These are phyloP conservation scores for Mucor racemosus DNA, from an alignment of 371 early-diverging fungal species.

Conservation along the genomic window DNA sequence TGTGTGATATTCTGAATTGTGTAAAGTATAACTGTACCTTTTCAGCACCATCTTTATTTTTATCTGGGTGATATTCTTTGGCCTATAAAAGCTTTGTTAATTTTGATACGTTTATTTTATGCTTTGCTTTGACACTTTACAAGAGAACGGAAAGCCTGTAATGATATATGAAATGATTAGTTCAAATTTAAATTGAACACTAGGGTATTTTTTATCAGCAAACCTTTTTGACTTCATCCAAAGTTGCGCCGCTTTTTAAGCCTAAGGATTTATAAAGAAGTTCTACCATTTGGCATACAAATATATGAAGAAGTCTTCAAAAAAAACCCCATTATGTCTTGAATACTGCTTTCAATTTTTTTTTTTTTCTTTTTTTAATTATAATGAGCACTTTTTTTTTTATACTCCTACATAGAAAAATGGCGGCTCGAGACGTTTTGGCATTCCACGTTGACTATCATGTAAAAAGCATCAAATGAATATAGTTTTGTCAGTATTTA, in stretches of 20 bases:
- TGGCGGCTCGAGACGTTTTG: too few species aligned
- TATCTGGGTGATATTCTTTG: constrained; percentile 19
- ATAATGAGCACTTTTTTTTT: too few species aligned
- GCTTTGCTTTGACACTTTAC: background rate
- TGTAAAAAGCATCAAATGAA: too few species aligned
- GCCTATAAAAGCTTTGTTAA: background rate
- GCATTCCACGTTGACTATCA: too few species aligned
- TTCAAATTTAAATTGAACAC: background rate
- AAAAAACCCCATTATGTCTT: too few species aligned
- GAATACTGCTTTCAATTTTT: too few species aligned
- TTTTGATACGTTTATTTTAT: background rate
- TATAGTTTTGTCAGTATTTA: too few species aligned
- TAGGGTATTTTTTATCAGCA: background rate
- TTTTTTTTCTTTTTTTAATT: too few species aligned
- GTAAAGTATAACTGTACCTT: background rate
- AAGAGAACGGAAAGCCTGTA: constrained; percentile 4
- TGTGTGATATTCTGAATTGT: too few species aligned
- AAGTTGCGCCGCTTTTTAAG: background rate
- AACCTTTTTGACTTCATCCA: constrained; percentile 13
- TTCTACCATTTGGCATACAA: background rate
- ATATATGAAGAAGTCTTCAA: too few species aligned
- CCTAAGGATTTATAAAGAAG: constrained; percentile 6
- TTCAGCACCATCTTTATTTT: constrained; percentile 19
- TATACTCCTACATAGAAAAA: too few species aligned
- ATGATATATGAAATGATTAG: background rate